Evolutionary conservation across 345 rosid genomes (phyloP), one percentile per base, ranked within the genome.

Genomic region (Rhizophora mangle): DNA sequence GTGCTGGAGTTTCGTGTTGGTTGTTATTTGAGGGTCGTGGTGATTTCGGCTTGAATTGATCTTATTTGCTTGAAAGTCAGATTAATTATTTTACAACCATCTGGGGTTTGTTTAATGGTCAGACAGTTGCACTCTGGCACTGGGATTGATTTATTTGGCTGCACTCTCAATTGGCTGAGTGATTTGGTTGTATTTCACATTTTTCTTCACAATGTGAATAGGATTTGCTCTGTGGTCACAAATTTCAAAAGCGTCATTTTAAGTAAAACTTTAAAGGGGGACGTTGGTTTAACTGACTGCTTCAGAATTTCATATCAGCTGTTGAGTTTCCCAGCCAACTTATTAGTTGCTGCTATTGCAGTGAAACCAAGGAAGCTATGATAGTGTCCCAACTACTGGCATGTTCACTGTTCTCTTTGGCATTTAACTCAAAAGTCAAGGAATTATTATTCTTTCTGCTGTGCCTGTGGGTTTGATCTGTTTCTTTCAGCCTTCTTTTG

Each of bases 11-110:
- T 55, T 43, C 63, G 62, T 26, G 27, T 53, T 65, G 70, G 60
- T 24, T 13, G 71, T 34, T 63, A 4, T 53, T 30, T 43, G 29
- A 22, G 19, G 62, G 36, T 39, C 20, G 15, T 37, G 37, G 43
- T 73, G 56, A 27, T 62, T 53, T 53, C 36, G 56, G 18, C 34
- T 29, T 27, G 4, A 67, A 73, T 52, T 34, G 24, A 22, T 55
- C 9, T 71, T 3, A 43, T 36, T 21, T 72, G 75, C 69, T 57
- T 64, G 75, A 55, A 58, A 55, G 68, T 66, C 60, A 11, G 62
- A 62, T 67, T 59, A 54, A 47, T 57, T n/a, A 20, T 61, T 53
- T 55, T 54, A 61, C 24, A 34, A 34, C 37, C 46, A 26, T 58
- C 26, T 37, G n/a, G 49, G 62, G 68, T 56, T 21, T 24, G 13